phyloP scores from a whole-genome alignment of 805 yeast species.

The Ogataea trehaloabstinens region DNA sequence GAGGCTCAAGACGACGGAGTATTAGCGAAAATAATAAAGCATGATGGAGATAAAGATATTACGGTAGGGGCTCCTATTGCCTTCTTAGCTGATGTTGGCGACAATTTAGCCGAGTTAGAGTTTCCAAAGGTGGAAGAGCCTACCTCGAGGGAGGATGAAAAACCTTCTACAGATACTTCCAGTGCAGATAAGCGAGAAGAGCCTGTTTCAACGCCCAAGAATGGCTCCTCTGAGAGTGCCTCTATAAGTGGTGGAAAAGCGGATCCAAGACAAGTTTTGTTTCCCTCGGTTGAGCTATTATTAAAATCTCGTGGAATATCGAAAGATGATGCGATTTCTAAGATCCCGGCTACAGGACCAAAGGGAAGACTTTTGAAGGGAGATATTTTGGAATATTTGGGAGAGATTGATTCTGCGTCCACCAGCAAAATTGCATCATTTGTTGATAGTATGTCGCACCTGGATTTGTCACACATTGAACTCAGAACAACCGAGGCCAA shows the following conservation, averaged over 20 bases:
- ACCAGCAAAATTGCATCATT: conserved; percentile 53
- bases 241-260: conserved; percentile 41
- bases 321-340: conserved; percentile 62
- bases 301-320: conserved; percentile 63
- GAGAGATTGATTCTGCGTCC: conserved; percentile 60
- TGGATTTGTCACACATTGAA: conserved; percentile 72
- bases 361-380: conserved; percentile 86
- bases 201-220: conserved; percentile 9
- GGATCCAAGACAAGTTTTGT: conserved; percentile 61
- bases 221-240: conserved; percentile 14
- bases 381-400: conserved; percentile 83
- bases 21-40: conserved; percentile 68
- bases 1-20: conserved; percentile 92
- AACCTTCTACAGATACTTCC: conserved; percentile 18
- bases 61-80: conserved; percentile 92
- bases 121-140: conserved; percentile 46
- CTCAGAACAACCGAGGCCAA: conserved; percentile 26
- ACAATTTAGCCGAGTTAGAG: conserved; percentile 66
- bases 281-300: conserved; percentile 76
- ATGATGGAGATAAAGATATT: conserved; percentile 75
- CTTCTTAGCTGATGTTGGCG: conserved; percentile 81
- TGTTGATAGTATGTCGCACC: conserved; percentile 53
- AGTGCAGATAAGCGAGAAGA: conserved; percentile 19
- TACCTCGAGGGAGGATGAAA: conserved; percentile 18
- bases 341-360: conserved; percentile 85